These are phyloP conservation scores for Sindora glabra DNA, from an alignment of 306 rosid genomes.

Conservation along the genomic window DNA sequence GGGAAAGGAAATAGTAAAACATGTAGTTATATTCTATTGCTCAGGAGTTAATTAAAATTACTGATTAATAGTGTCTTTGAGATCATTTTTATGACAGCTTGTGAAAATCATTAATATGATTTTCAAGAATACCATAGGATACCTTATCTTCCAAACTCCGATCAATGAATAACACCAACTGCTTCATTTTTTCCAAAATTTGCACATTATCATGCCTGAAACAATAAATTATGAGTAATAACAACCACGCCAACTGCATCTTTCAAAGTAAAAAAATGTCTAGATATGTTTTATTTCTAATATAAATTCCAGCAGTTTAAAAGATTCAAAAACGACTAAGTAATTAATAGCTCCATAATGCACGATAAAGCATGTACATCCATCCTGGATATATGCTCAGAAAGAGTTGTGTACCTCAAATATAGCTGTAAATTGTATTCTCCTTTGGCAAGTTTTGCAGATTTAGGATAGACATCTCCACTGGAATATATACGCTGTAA, in stretches of 20 bases:
- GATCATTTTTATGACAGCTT: neutral
- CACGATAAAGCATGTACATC: neutral
- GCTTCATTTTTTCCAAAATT: constrained; percentile 85
- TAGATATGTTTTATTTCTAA: constrained; percentile 11
- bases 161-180: constrained; percentile 80
- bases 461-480: constrained; percentile 82
- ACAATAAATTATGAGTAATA: constrained; percentile 16
- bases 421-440: constrained; percentile 74
- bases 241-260: constrained; percentile 1
- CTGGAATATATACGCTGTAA: constrained; percentile 65
- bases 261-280: neutral
- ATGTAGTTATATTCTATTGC: neutral
- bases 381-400: constrained; percentile 14
- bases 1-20: neutral
- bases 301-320: neutral
- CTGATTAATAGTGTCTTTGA: too few relatives aligned
- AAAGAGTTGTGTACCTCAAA: constrained; percentile 53
- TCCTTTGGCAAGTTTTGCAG: constrained; percentile 81
- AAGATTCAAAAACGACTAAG: too few relatives aligned
- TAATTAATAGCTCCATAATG: constrained; percentile 6
- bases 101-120: neutral
- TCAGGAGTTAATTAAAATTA: neutral
- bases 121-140: constrained; percentile 2
- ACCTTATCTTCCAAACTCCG: constrained; percentile 87
- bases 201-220: constrained; percentile 92